These are phyloP conservation scores for Scutellaria galericulata DNA, from an alignment of 257 asterid species.

Conservation along the genomic window DNA sequence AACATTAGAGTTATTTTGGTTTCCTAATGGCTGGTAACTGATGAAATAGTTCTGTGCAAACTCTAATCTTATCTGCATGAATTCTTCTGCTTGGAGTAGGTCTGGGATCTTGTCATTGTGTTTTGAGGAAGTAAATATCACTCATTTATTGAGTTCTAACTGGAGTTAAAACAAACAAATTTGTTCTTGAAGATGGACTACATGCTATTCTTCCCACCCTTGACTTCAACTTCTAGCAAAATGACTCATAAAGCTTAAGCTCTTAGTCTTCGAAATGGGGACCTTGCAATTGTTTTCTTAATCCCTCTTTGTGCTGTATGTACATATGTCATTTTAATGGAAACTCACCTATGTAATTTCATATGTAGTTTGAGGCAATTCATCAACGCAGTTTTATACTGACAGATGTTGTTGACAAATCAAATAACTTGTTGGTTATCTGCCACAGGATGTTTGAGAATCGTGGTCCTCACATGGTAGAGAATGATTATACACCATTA, in stretches of 20 bases:
- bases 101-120: not conserved
- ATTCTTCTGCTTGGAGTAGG: constrained; percentile 19
- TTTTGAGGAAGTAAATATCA: not conserved
- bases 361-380: constrained; percentile 12
- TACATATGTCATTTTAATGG: not conserved
- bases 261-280: constrained; percentile 15
- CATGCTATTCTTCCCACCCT: constrained; percentile 4
- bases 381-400: not conserved
- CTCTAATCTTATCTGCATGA: constrained; percentile 1
- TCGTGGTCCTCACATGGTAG: constrained; percentile 97
- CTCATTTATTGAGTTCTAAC: constrained; percentile 1
- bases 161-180: not conserved
- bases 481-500: constrained; percentile 91
- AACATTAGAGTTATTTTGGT: not conserved
- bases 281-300: not conserved
- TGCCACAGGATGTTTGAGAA: constrained; percentile 95
- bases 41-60: not conserved
- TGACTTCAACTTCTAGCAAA: constrained; percentile 12
- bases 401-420: constrained; percentile 14
- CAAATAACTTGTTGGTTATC: constrained; percentile 26
- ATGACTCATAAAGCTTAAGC: constrained; percentile 25
- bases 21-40: not conserved
- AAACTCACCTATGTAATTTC: not conserved
- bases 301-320: constrained; percentile 22
- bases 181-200: constrained; percentile 1